A percentile compares a stretch with the other conserved stretches of the same genome.
These are phyloP conservation scores for Ogataea methylovora DNA, from an alignment of 805 yeast genomes.

Conservation along the genomic window DNA sequence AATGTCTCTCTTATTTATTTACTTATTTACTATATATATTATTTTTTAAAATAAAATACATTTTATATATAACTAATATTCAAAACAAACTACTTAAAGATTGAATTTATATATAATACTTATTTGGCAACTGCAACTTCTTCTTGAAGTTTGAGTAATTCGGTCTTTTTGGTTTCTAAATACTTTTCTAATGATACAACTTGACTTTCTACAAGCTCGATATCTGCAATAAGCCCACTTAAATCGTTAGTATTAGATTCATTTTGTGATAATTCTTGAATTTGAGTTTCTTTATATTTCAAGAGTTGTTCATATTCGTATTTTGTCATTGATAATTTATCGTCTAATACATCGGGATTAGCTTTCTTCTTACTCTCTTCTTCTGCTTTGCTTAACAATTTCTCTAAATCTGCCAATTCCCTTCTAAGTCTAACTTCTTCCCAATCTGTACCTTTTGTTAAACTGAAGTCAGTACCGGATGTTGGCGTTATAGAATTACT, in stretches of 20 bases:
- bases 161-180: constrained; percentile 50
- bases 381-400: constrained; percentile 51
- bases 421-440: constrained; percentile 80
- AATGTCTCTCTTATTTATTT: neutral
- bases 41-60: neutral
- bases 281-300: constrained; percentile 63
- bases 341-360: constrained; percentile 12
- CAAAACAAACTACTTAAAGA: too few relatives aligned
- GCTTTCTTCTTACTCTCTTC: constrained; percentile 32
- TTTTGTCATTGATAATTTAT: constrained; percentile 25
- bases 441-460: constrained; percentile 82
- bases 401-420: constrained; percentile 69
- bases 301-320: constrained; percentile 78
- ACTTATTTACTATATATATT: constrained; percentile 1
- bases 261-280: constrained; percentile 30
- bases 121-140: constrained; percentile 22
- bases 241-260: constrained; percentile 25
- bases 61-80: too few relatives aligned
- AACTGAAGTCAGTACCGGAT: constrained; percentile 64
- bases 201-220: constrained; percentile 70
- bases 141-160: constrained; percentile 41
- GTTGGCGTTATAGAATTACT: constrained; percentile 25
- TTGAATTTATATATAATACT: neutral
- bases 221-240: constrained; percentile 50
- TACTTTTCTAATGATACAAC: constrained; percentile 67